Evolutionary conservation across 2,329 filamentous ascomycete species (phyloP).

Genomic region (Aspergillus sp.): DNA sequence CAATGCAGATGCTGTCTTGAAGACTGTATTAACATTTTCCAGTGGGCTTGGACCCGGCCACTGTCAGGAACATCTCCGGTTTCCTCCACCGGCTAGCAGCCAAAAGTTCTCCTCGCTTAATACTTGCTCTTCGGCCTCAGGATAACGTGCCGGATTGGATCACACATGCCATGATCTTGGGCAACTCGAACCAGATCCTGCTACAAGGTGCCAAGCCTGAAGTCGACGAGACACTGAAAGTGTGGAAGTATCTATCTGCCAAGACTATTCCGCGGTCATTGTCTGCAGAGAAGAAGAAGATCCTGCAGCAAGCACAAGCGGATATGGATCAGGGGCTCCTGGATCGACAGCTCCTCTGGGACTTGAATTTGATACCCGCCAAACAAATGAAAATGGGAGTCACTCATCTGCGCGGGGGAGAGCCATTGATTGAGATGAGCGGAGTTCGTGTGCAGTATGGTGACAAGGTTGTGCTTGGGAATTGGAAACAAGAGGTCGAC

Average conservation of each 20-base stretch:
- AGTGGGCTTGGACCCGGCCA: slow-evolving; percentile 85
- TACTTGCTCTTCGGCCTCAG: slow-evolving; percentile 73
- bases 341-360: slow-evolving; percentile 18
- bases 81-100: slow-evolving; percentile 62
- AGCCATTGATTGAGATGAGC: slow-evolving; percentile 76
- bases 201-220: slow-evolving; percentile 57
- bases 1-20: too few species aligned
- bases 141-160: slow-evolving; percentile 87
- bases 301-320: slow-evolving; percentile 7
- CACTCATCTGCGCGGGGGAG: slow-evolving; percentile 39
- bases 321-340: slow-evolving; percentile 15
- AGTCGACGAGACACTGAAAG: slow-evolving; percentile 42
- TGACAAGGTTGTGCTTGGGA: slow-evolving; percentile 66
- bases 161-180: slow-evolving; percentile 69
- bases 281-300: background rate
- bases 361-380: slow-evolving; percentile 14
- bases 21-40: slow-evolving; percentile 7
- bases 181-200: slow-evolving; percentile 57
- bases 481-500: slow-evolving; percentile 59
- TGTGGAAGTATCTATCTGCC: slow-evolving; percentile 20
- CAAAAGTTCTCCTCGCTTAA: slow-evolving; percentile 58
- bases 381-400: slow-evolving; percentile 8
- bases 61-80: slow-evolving; percentile 60
- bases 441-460: slow-evolving; percentile 77
- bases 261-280: background rate